Evolutionary conservation across 148 eudicot species (phyloP).

Genomic region (Rhododendron henanense): DNA sequence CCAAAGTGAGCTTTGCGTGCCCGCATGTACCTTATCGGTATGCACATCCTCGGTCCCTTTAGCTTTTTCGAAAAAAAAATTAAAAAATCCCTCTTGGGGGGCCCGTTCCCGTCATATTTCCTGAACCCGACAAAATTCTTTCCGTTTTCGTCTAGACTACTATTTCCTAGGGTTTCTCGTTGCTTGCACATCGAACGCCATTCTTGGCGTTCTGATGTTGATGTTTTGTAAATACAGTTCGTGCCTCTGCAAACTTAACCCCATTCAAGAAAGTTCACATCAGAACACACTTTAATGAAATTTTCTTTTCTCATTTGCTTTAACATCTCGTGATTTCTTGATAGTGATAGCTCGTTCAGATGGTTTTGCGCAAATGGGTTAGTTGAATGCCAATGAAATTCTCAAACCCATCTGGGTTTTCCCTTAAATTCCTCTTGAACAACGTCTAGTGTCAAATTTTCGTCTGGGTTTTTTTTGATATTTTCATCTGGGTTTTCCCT

Average conservation of each 20-base stretch:
- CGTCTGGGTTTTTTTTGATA: not conserved
- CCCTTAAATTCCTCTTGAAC: not conserved
- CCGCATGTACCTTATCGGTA: no score
- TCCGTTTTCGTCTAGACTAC: not conserved
- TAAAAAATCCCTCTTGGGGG: not conserved
- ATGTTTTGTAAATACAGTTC: not conserved
- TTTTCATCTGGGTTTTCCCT: not conserved
- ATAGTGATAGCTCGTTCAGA: not conserved
- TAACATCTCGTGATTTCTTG: not conserved
- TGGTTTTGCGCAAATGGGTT: not conserved
- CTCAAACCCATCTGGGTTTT: slow-evolving; percentile 2
- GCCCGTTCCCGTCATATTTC: not conserved
- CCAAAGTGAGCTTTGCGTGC: no score
- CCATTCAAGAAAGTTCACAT: not conserved
- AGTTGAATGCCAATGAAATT: not conserved
- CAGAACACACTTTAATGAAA: not conserved
- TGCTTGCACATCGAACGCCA: not conserved
- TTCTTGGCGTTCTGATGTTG: not conserved
- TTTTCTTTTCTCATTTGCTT: not conserved
- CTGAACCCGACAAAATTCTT: not conserved
- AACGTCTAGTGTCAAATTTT: not conserved
- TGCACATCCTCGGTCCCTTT: no score
- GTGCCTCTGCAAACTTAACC: not conserved
- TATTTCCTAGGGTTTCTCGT: not conserved
- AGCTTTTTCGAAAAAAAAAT: no score